Evolutionary conservation across 2,329 filamentous ascomycete species (phyloP), one percentile per base, ranked within the genome.

Genomic region (Fusarium pseudoanthophilum): DNA sequence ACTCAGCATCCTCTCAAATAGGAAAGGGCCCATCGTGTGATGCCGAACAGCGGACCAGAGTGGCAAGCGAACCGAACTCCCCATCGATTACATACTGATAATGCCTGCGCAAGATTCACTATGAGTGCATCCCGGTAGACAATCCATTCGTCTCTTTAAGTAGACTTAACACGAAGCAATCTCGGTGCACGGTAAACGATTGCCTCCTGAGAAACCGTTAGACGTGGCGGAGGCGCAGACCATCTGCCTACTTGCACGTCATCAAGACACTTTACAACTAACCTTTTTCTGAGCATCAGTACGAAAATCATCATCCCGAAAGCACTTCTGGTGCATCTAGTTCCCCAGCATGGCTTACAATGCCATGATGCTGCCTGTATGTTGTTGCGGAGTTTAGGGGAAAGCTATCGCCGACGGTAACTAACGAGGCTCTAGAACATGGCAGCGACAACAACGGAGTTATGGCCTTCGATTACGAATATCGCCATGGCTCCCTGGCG

Each of bases 381-480:
- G 78, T 52, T 45, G 40, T 34, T 43, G 43, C 59, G 59, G 64
- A 59, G 51, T 34, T 49, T 51, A 32, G 48, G 48, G 42, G 51
- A 42, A 26, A 46, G 48, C 28, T 57, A 59, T 62, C 53, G 43
- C 46, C 40, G 72, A 60, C 13, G 36, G 71, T 24, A 28, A 71
- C 77, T 79, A 63, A 79, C 72, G 42, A 66, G 45, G 56, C 34
- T 60, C 46, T 39, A 84, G 83, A 83, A 80, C 73, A 80, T 86
- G 76, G 83, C 83, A 70, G 83, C 83, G 55, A 83, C 81, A 67
- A 82, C 83, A 13, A 78, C 84, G 56, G 85, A 85, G 42, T 73
- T 86, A 60, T 84, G 84, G 83, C 85, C 85, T 60, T 86, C 85
- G 49, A 80, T 87, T 69, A 79, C 81, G 58, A 85, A 80, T 67